Base-by-base conservation (phyloP, 306 rosid species). In the Ammopiptanthus mongolicus region DNA sequence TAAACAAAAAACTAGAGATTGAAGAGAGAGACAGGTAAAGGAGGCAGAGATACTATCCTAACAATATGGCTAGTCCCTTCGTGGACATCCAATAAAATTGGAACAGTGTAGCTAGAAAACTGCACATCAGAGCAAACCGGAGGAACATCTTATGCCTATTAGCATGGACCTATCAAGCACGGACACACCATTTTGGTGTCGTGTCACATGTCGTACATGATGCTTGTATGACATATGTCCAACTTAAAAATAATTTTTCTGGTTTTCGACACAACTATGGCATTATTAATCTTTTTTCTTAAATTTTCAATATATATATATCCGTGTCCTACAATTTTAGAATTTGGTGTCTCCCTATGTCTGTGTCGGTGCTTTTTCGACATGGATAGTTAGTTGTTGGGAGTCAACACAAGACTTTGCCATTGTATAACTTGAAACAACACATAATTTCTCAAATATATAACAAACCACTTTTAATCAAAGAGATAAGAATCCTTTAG, bases 361-460 rank as follows among this genome's bases (percentile, higher is more conserved):
- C 7, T 6, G 7, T 33, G 37, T 33, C 7, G 3, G 37, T 33
- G 37, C 37, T 33, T 33, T 6, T 0, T 33, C 3, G 29, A 50
- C 64, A 63, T 44, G 52, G 12, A 8, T 69, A 74, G 21, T 59
- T 69, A 74, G 21, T 59, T 36, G 14, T 63, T 5, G 34, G 18
- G 55, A 56, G 14, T 61, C 76, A 5, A 8, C 25, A 29, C 29
- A 66, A 48, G 37, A 65, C n/a, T 64, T 74, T 74, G 28, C 33
- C 9, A n/a, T 8, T 28, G 19, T 58, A 14, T 29, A 39, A 42
- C 69, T 69, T 61, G 81, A 61, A 81, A 75, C 28, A 81, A 29
- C 14, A 8, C 17, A 51, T 6, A 29, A 61, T 53, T 6, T 69
- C 29, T 50, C 73, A 62, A 61, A 61, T 75, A 50, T 39, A 59